A percentile compares a stretch with the other conserved stretches of the same genome.
phyloP scores from a whole-genome alignment of 306 rosid species.

The Begonia fuchsioides region DNA sequence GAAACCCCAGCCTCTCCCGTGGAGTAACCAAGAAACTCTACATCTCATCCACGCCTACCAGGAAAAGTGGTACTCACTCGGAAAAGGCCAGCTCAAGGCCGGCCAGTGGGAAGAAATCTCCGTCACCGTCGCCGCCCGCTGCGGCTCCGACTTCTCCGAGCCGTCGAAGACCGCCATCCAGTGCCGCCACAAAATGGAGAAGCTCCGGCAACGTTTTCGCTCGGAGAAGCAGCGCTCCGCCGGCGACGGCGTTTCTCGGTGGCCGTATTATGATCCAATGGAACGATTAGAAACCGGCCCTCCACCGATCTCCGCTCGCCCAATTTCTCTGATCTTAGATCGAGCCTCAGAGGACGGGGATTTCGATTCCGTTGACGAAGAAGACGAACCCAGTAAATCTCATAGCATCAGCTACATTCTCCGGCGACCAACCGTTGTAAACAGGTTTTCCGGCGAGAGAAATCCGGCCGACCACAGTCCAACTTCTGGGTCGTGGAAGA shows the following conservation, averaged over 20 bases:
- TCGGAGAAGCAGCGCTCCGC: conserved; percentile 29
- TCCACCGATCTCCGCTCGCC: conserved; percentile 50
- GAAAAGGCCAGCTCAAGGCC: conserved; percentile 66
- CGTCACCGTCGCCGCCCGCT: conserved; percentile 62
- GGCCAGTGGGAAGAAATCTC: conserved; percentile 90
- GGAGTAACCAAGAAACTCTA: conserved; percentile 78
- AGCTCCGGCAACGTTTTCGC: conserved; percentile 82
- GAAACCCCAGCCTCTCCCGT: conserved; percentile 52
- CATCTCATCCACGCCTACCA: conserved; percentile 74
- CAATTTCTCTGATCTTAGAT: conserved; percentile 9
- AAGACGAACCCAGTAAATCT: conserved; percentile 14
- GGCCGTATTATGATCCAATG: conserved; percentile 75
- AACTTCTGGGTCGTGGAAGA: conserved; percentile 7
- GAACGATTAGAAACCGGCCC: conserved; percentile 68
- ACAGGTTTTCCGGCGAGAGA: conserved; percentile 6
- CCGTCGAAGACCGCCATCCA: conserved; percentile 56
- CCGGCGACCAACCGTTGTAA: conserved; percentile 10
- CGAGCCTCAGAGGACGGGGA: conserved; percentile 1
- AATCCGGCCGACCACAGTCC: neutral
- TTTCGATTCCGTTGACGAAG: neutral
- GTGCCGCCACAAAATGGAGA: conserved; percentile 93
- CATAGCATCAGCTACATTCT: conserved; percentile 36
- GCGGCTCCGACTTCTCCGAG: conserved; percentile 49
- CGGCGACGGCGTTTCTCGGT: conserved; percentile 10
- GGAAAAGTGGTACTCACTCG: conserved; percentile 75